phyloP scores from a whole-genome alignment of 768 basidiomycete species.

The Albatrellus ellisii region DNA sequence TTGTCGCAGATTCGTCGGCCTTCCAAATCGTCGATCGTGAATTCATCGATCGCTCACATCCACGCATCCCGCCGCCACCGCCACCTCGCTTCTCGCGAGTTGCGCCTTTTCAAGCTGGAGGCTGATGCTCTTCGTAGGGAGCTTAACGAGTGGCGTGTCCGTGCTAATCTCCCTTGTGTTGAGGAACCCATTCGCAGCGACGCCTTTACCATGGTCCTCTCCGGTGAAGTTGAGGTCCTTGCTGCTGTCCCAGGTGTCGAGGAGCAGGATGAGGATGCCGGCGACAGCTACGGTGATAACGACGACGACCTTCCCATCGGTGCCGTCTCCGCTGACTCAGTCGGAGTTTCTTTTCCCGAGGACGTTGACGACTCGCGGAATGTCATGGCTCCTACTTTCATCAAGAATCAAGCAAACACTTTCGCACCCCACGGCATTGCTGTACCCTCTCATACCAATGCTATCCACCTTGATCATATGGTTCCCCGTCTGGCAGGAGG shows the following conservation, averaged over 20 bases:
- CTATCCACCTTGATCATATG: slow-evolving; percentile 14
- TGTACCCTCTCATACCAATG: slow-evolving; percentile 7
- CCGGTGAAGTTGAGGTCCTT: slow-evolving; percentile 59
- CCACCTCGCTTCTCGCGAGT: slow-evolving; percentile 66
- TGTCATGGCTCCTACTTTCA: slow-evolving; percentile 22
- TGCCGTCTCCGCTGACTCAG: slow-evolving; percentile 15
- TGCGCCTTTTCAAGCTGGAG: slow-evolving; percentile 69
- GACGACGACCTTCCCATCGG: slow-evolving; percentile 18
- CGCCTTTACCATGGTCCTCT: slow-evolving; percentile 57
- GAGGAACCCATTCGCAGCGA: slow-evolving; percentile 66
- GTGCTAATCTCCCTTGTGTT: slow-evolving; percentile 53
- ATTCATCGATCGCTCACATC: slow-evolving; percentile 85
- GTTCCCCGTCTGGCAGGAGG: slow-evolving; percentile 19
- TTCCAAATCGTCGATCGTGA: slow-evolving; percentile 94
- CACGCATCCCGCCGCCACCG: slow-evolving; percentile 75
- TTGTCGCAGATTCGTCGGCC: slow-evolving; percentile 86
- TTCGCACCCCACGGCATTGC: slow-evolving; percentile 26
- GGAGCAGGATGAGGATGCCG: slow-evolving; percentile 42
- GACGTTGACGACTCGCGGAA: slow-evolving; percentile 14
- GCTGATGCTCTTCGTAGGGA: slow-evolving; percentile 80
- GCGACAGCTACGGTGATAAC: slow-evolving; percentile 31
- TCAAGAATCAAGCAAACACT: slow-evolving; percentile 20
- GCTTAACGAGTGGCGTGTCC: slow-evolving; percentile 87
- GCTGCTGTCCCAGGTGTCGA: slow-evolving; percentile 32
- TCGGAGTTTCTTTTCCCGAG: slow-evolving; percentile 13